phyloP scores from a whole-genome alignment of 1,284 basidiomycete genomes.

The Hypsizygus ulmarius region DNA sequence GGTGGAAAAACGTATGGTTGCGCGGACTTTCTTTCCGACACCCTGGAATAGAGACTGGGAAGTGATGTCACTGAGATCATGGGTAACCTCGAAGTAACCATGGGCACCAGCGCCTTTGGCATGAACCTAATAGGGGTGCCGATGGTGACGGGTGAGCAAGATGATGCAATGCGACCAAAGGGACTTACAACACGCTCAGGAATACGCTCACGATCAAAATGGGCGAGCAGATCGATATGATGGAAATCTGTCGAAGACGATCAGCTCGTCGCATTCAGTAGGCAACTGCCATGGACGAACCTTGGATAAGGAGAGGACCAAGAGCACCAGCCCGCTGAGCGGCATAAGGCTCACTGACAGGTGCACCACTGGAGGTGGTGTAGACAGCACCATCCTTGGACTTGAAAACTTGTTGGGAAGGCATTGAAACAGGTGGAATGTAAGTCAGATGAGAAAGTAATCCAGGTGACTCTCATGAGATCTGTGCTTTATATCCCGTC shows the following conservation, averaged over 20 bases:
- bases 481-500: conserved; percentile 15
- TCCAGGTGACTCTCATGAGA: neutral
- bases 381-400: conserved; percentile 63
- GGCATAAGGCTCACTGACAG: conserved; percentile 70
- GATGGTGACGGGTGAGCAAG: conserved; percentile 4
- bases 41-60: conserved; percentile 69
- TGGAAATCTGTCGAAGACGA: conserved; percentile 66
- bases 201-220: conserved; percentile 94
- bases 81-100: conserved; percentile 87
- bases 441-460: conserved; percentile 4
- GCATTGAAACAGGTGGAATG: conserved; percentile 42
- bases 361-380: conserved; percentile 83
- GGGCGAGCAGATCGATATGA: conserved; percentile 83
- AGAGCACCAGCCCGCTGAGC: conserved; percentile 71
- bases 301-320: conserved; percentile 87
- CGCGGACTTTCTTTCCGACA: conserved; percentile 67
- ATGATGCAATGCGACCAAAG: conserved; percentile 6
- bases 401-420: conserved; percentile 58
- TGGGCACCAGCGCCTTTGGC: conserved; percentile 89
- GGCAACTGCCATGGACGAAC: conserved; percentile 34
- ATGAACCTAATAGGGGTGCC: conserved; percentile 54
- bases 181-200: conserved; percentile 84
- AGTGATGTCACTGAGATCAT: conserved; percentile 80
- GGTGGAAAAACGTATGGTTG: conserved; percentile 84
- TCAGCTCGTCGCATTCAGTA: conserved; percentile 4